Conservation (phyloP, 345 rosid genomes). For the Eucalyptus pumila region DNA sequence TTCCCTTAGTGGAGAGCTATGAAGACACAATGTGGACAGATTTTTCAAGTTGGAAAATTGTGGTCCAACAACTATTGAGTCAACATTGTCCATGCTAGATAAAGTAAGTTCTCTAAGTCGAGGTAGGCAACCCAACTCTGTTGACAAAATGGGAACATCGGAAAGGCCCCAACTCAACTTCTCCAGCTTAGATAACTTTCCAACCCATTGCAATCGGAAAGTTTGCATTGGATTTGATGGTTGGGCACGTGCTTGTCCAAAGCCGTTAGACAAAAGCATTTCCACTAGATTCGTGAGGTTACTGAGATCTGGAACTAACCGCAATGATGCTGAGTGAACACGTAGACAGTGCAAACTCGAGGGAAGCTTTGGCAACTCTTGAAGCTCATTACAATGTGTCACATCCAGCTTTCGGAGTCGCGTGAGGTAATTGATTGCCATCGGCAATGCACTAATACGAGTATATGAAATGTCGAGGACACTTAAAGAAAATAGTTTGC, state of each 20-base stretch:
- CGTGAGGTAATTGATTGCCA: not conserved
- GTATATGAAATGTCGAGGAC: rapidly evolving
- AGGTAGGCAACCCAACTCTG: not conserved
- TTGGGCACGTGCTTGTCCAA: not conserved
- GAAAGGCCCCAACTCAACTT: not conserved
- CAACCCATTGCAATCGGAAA: not conserved
- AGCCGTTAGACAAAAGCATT: rapidly evolving
- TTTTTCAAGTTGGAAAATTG: not conserved
- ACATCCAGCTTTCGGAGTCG: not conserved
- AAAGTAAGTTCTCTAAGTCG: not conserved
- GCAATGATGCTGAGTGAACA: not conserved
- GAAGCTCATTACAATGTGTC: rapidly evolving
- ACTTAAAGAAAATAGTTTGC: rapidly evolving
- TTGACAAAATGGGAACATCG: rapidly evolving
- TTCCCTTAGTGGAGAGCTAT: not conserved
- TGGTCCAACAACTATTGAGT: not conserved
- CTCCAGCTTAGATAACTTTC: not conserved
- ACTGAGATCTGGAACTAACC: rapidly evolving
- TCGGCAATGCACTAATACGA: rapidly evolving
- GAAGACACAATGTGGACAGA: not conserved
- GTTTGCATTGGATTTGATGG: not conserved
- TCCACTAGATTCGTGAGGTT: not conserved
- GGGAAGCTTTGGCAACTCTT: not conserved
- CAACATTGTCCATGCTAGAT: not conserved
- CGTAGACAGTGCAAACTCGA: not conserved